These are phyloP conservation scores for Barnettozyma hawaiiensis DNA, from an alignment of 1,139 yeast genomes.

Conservation along the genomic window DNA sequence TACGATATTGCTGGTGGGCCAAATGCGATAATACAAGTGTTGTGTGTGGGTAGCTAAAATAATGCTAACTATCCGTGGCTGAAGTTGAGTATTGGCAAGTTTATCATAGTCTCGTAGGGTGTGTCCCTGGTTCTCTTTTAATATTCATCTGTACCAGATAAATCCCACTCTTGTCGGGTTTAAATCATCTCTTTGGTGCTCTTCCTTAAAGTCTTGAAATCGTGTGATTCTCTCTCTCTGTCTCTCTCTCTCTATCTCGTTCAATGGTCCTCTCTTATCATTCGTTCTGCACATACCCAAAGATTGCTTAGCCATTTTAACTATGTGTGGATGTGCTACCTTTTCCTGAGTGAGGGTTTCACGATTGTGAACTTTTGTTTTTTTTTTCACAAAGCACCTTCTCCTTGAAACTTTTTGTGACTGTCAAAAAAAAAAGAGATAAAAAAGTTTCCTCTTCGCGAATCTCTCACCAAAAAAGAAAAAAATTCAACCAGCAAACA, in stretches of 20 bases:
- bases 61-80: no score
- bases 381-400: slow-evolving; percentile 7
- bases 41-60: no score
- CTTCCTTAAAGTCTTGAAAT: not conserved
- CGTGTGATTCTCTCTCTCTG: not conserved
- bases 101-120: no score
- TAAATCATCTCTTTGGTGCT: not conserved
- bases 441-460: not conserved
- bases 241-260: not conserved
- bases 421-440: slow-evolving; percentile 9
- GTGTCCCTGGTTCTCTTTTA: no score
- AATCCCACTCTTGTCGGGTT: no score
- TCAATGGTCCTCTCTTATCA: not conserved
- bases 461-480: not conserved
- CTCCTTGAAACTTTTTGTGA: slow-evolving; percentile 5
- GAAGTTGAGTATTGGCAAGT: no score
- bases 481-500: no score
- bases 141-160: no score
- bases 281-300: slow-evolving; percentile 33
- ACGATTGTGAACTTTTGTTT: slow-evolving; percentile 17
- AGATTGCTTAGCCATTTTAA: slow-evolving; percentile 42
- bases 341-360: slow-evolving; percentile 6
- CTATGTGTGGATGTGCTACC: slow-evolving; percentile 19
- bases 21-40: no score
- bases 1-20: no score